A percentile compares a stretch with the other conserved stretches of the same genome.
Evolutionary conservation across 768 basidiomycete genomes (phyloP).

Genomic region (Lactifluus echinatus): DNA sequence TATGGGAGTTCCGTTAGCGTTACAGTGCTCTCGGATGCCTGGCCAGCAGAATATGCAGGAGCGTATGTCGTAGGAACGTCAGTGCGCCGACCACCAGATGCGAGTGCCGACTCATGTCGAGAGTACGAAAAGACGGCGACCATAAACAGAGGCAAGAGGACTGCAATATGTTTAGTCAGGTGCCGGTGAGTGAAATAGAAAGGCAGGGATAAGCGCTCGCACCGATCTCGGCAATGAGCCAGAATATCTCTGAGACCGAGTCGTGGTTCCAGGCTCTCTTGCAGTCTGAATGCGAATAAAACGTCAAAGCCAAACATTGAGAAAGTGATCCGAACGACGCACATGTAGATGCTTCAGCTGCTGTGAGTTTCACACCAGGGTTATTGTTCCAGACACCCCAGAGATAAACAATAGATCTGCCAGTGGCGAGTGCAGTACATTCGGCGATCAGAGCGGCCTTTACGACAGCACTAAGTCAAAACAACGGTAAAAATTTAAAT

Average conservation of each 20-base stretch:
- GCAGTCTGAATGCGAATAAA: constrained; percentile 65
- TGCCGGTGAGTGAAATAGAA: background rate
- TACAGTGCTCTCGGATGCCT: constrained; percentile 13
- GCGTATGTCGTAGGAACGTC: constrained; percentile 30
- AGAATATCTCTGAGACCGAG: constrained; percentile 61
- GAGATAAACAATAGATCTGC: constrained; percentile 26
- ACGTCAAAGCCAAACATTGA: too few species aligned
- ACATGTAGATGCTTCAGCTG: constrained; percentile 41
- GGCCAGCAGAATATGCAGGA: constrained; percentile 23
- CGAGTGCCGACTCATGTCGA: constrained; percentile 59
- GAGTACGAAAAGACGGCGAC: constrained; percentile 61
- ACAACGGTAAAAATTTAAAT: background rate
- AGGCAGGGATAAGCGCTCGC: constrained; percentile 22
- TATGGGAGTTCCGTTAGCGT: constrained; percentile 22
- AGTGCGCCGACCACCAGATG: constrained; percentile 36
- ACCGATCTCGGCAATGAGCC: constrained; percentile 53
- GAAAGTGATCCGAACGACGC: too few species aligned
- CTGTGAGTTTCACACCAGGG: constrained; percentile 19
- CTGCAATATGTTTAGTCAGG: constrained; percentile 28
- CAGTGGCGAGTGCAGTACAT: constrained; percentile 38
- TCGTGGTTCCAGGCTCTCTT: constrained; percentile 47
- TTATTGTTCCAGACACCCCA: constrained; percentile 28
- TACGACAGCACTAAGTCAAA: background rate
- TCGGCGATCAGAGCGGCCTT: constrained; percentile 51
- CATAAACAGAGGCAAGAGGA: constrained; percentile 54